Conservation (phyloP, 108 stramenopile genomes). For the Parietichytrium sp. region DNA sequence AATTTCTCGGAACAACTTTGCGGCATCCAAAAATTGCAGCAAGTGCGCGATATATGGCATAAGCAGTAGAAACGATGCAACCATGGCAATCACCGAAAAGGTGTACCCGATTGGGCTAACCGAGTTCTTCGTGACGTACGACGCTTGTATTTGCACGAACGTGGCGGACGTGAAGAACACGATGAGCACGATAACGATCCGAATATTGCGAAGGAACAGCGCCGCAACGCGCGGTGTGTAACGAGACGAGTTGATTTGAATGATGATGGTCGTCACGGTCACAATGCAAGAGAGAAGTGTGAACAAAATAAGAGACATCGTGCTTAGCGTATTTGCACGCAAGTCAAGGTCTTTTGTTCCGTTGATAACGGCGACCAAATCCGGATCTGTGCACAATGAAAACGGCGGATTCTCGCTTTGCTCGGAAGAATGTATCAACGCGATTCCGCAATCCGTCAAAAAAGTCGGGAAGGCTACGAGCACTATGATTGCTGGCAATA, state of each 20-base stretch:
- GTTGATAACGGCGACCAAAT: too few species aligned
- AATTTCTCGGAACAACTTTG: slow-evolving; percentile 22
- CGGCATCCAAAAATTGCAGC: not conserved
- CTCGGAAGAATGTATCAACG: too few species aligned
- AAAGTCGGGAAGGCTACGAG: too few species aligned
- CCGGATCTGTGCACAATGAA: too few species aligned
- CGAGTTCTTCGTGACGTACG: not conserved
- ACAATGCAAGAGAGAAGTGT: not conserved
- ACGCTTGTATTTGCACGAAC: not conserved
- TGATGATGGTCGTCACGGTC: not conserved
- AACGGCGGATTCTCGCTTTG: too few species aligned
- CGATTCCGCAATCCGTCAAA: too few species aligned
- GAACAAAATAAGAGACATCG: not conserved
- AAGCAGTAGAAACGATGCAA: not conserved
- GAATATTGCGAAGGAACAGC: not conserved
- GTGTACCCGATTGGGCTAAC: not conserved
- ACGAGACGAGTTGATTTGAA: slow-evolving; percentile 8
- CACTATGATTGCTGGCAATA: too few species aligned
- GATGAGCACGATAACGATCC: not conserved
- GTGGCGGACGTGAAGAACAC: not conserved
- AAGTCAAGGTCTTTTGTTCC: not conserved
- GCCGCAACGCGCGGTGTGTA: slow-evolving; percentile 33
- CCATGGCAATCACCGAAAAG: not conserved
- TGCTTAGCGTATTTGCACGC: not conserved
- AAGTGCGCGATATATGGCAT: slow-evolving; percentile 28